Percentiles rank a stretch among this genome's conserved stretches.
phyloP scores from a whole-genome alignment of 176 grass and related monocot genomes.

The Ensete ventricosum region DNA sequence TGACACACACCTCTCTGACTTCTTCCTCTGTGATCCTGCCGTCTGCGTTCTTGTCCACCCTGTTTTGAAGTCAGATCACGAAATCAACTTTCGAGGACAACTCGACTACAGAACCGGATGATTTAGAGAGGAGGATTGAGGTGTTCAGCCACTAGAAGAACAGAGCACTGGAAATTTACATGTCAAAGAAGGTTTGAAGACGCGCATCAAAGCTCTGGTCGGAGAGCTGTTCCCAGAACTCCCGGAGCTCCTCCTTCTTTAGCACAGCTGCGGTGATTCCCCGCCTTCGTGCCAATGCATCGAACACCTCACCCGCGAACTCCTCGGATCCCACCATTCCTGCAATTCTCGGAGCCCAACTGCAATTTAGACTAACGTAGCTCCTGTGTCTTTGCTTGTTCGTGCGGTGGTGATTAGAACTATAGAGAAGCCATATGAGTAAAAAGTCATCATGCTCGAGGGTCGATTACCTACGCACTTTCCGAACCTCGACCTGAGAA shows the following conservation, averaged over 20 bases:
- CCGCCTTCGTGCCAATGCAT: slow-evolving; percentile 58
- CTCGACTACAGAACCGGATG: no score
- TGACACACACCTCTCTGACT: slow-evolving; percentile 59
- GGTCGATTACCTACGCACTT: slow-evolving; percentile 63
- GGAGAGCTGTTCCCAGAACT: slow-evolving; percentile 93
- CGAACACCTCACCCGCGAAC: slow-evolving; percentile 61
- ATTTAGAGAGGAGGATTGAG: no score
- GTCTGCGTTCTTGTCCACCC: slow-evolving; percentile 94
- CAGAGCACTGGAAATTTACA: slow-evolving; percentile 31
- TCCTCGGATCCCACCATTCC: slow-evolving; percentile 83
- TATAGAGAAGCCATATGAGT: no score
- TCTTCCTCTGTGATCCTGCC: slow-evolving; percentile 81
- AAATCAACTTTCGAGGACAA: neutral
- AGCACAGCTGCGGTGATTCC: slow-evolving; percentile 54
- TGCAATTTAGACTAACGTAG: neutral
- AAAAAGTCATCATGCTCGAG: neutral
- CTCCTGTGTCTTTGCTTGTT: neutral
- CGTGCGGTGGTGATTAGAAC: no score
- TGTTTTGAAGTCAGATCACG: slow-evolving; percentile 5
- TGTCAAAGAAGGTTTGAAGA: slow-evolving; percentile 88
- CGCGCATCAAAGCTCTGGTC: slow-evolving; percentile 79
- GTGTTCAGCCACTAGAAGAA: neutral
- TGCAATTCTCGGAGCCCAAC: slow-evolving; percentile 9
- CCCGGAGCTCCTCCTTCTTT: slow-evolving; percentile 46
- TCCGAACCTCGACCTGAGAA: slow-evolving; percentile 67